Conservation (phyloP, 257 asterid species). For the Verbena officinalis region DNA sequence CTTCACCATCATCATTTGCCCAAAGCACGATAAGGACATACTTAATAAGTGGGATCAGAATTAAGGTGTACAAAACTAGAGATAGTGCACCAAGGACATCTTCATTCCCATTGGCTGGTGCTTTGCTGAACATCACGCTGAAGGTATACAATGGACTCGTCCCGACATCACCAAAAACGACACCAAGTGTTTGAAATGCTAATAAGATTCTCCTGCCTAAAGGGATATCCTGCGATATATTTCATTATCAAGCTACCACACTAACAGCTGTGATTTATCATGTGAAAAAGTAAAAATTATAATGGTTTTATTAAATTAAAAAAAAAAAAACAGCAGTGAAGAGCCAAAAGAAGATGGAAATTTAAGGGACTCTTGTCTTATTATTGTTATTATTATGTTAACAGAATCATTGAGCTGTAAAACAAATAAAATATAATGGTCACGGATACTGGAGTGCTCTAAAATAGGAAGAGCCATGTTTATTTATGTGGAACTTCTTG, state of each 20-base stretch:
- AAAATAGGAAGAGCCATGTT: conserved; percentile 7
- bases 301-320: conserved; percentile 1
- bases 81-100: conserved; percentile 95
- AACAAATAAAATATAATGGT: conserved; percentile 1
- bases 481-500: not conserved
- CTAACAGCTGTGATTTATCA: conserved; percentile 16
- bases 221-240: conserved; percentile 68
- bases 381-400: not conserved
- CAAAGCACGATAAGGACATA: conserved; percentile 92
- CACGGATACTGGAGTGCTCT: not conserved
- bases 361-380: conserved; percentile 9
- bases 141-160: conserved; percentile 97
- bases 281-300: conserved; percentile 8
- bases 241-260: conserved; percentile 36
- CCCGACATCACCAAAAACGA: conserved; percentile 97
- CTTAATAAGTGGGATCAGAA: conserved; percentile 84
- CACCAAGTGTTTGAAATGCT: conserved; percentile 89
- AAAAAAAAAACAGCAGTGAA: not conserved
- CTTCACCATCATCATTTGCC: conserved; percentile 99
- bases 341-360: conserved; percentile 11
- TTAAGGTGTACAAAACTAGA: conserved; percentile 85
- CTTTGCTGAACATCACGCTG: conserved; percentile 99
- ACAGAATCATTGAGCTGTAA: not conserved
- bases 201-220: conserved; percentile 69
- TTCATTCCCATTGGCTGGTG: conserved; percentile 83